These are phyloP conservation scores for Spathaspora girioi DNA, from an alignment of 805 yeast genomes.

Conservation along the genomic window DNA sequence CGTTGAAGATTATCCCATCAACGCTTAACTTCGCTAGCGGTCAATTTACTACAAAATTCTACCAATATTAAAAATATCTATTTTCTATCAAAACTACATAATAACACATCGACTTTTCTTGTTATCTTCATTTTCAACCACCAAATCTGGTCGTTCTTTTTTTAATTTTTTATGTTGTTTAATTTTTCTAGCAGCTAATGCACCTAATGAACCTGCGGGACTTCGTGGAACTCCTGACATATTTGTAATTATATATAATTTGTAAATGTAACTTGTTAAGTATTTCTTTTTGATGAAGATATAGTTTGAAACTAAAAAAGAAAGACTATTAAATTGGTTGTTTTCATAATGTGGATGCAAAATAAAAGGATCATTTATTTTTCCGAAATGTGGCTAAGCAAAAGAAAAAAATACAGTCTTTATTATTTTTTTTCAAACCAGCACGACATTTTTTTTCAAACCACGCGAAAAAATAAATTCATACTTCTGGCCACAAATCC, in stretches of 20 bases:
- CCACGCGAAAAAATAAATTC: too few species aligned
- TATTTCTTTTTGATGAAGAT: background rate
- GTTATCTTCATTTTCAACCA: background rate
- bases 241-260: background rate
- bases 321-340: background rate
- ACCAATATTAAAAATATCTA: background rate
- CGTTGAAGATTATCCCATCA: too few species aligned
- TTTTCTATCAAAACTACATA: background rate
- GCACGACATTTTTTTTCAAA: too few species aligned
- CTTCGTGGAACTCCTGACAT: slow-evolving; percentile 2
- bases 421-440: too few species aligned
- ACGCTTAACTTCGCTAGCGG: too few species aligned
- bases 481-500: too few species aligned
- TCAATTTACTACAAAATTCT: background rate
- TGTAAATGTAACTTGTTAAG: background rate
- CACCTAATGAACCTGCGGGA: slow-evolving; percentile 1
- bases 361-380: background rate
- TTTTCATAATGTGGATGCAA: too few species aligned
- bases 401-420: too few species aligned
- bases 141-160: slow-evolving; percentile 1
- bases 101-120: background rate
- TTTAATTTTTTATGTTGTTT: background rate
- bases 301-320: background rate
- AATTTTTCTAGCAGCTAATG: background rate
- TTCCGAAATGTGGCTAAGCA: background rate